Evolutionary conservation across 441 rosid genomes (phyloP), one percentile per base, ranked within the genome.

Genomic region (Lepidium campestre): DNA sequence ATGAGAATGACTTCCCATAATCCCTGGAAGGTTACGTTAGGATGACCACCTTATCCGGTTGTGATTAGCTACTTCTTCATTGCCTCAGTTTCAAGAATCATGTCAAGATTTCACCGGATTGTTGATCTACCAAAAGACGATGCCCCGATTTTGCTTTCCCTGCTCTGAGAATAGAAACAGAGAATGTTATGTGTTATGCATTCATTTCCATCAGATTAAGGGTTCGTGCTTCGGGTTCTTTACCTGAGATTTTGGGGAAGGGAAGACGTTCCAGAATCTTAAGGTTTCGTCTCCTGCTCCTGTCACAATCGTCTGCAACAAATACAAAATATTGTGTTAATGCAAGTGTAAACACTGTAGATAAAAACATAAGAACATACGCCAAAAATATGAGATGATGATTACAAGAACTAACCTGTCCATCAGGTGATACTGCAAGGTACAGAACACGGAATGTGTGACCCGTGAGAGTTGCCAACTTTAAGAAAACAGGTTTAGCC

Each of bases 231-330:
- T 31, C 12, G 5, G 8, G 3, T 36, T 47, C 5, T 25, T 47
- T 80, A 88, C 98, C 96, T 86, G 93, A 65, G 89, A 93, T 76
- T 88, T 93, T 0, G 91, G 97, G 67, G 95, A 87, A 40, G 97
- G 98, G 75, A 93, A 93, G 44, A 93, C 96, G 31, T 87, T 90
- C 98, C 98, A 93, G 81, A 93, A 93, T 78, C 97, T 80, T 48
- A 90, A 78, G 2, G 98, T 93, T 77, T 93, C 98, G 62, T 93
- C 97, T 66, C 98, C 98, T 56, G 98, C 98, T 73, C 98, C 98
- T 0, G 98, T 93, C 64, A 90, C 98, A 20, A 93, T 93, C 1
- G 92, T 90, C 97, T 93, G 46, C 57, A 27, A 34, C 12, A 14
- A 6, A 10, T 45, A 45, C 64, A 71, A 63, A 54, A 6, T 44